phyloP scores from a whole-genome alignment of 495 filamentous ascomycete species.

The Oidiodendron maius region DNA sequence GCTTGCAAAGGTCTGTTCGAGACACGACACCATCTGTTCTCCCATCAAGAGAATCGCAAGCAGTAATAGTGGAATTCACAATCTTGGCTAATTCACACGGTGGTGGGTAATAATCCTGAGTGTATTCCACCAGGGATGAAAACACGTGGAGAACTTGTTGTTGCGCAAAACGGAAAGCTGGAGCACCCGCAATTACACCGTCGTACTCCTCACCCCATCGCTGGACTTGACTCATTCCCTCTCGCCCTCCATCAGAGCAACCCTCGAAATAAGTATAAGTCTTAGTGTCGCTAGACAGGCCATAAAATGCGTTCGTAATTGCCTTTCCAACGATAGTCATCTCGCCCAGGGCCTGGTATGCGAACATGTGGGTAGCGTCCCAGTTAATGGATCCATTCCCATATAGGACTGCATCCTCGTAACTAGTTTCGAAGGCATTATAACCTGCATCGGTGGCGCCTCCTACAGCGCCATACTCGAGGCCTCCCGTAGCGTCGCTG shows the following conservation, averaged over 20 bases:
- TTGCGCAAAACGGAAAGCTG: constrained; percentile 44
- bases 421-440: constrained; percentile 28
- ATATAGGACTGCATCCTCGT: constrained; percentile 27
- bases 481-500: constrained; percentile 13
- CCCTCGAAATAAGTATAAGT: constrained; percentile 48
- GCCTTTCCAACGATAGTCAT: constrained; percentile 31
- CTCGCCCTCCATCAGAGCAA: constrained; percentile 48
- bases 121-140: constrained; percentile 34
- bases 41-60: constrained; percentile 48
- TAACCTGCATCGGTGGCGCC: constrained; percentile 35
- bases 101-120: constrained; percentile 41
- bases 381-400: constrained; percentile 39
- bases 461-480: constrained; percentile 30
- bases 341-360: constrained; percentile 31
- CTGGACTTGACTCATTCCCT: constrained; percentile 47
- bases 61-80: constrained; percentile 42
- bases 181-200: constrained; percentile 42
- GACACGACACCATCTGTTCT: constrained; percentile 45
- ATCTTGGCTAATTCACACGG: constrained; percentile 47
- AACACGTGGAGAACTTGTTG: constrained; percentile 43
- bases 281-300: constrained; percentile 24
- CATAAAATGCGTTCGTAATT: constrained; percentile 29
- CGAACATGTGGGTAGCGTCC: constrained; percentile 36
- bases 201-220: constrained; percentile 44
- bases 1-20: constrained; percentile 45